phyloP scores from a whole-genome alignment of 2,329 filamentous ascomycete species.

The Sclerotinia borealis region DNA sequence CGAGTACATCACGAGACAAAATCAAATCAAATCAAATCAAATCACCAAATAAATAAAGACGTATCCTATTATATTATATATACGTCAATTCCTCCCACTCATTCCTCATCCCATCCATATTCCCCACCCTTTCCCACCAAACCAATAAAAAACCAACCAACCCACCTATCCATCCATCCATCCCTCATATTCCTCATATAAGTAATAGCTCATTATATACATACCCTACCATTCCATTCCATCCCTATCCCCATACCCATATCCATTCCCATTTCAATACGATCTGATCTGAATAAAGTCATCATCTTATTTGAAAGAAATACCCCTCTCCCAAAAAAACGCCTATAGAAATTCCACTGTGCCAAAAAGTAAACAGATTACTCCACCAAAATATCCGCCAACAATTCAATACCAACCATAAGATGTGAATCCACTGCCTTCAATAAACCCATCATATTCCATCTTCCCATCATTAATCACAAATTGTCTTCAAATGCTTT shows the following conservation, averaged over 20 bases:
- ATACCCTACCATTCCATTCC: background rate
- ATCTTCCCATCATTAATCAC: background rate
- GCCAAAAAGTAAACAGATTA: background rate
- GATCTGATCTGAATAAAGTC: background rate
- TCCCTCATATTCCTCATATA: background rate
- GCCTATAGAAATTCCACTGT: background rate
- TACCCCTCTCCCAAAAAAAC: background rate
- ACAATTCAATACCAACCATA: background rate
- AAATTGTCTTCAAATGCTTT: background rate
- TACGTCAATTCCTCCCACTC: background rate
- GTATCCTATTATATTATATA: background rate
- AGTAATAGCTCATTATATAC: background rate
- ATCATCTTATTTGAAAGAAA: background rate
- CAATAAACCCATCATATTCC: background rate
- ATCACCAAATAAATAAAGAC: no score
- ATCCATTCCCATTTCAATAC: background rate
- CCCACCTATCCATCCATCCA: background rate
- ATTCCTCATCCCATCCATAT: no score
- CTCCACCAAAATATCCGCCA: background rate
- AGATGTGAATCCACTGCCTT: background rate
- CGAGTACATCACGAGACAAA: no score
- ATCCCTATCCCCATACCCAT: background rate
- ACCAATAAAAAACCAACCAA: background rate
- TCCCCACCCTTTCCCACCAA: no score
- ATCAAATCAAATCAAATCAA: no score